Percentiles rank a stretch among this genome's conserved stretches.
Conservation (phyloP, 2,329 filamentous ascomycete genomes). For the Alternaria consortialis region DNA sequence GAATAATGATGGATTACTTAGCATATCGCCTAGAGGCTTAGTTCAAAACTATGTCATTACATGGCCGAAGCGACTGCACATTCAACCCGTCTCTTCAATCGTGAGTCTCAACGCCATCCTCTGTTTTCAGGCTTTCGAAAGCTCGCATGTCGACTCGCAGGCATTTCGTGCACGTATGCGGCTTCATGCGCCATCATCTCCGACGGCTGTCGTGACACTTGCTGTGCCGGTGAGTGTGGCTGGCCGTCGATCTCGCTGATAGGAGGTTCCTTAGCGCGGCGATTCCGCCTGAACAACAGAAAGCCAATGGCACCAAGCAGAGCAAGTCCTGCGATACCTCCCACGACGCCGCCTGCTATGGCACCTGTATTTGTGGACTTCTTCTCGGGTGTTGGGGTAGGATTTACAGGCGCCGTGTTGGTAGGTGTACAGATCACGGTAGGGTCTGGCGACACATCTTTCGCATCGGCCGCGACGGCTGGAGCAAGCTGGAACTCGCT, state of each 20-base stretch:
- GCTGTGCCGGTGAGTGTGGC: neutral
- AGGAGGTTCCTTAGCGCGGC: neutral
- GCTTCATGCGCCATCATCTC: neutral
- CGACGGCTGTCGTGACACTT: neutral
- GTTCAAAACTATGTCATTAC: neutral
- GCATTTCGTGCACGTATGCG: neutral
- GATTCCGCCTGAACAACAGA: neutral
- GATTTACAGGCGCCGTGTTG: neutral
- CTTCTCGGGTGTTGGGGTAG: neutral
- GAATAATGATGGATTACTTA: neutral
- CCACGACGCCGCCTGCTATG: slow-evolving; percentile 11
- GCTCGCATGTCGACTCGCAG: neutral
- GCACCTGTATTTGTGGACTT: slow-evolving; percentile 1
- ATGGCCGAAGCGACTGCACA: neutral
- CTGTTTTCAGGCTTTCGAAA: slow-evolving; percentile 1
- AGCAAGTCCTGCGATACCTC: slow-evolving; percentile 9
- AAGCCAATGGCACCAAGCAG: neutral
- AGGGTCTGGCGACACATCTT: slow-evolving; percentile 9
- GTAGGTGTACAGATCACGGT: slow-evolving; percentile 7
- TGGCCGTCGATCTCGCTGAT: slow-evolving; percentile 1
- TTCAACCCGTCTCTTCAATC: neutral
- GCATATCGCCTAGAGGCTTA: neutral
- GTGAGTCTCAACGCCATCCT: neutral
- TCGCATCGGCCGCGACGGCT: slow-evolving; percentile 3
- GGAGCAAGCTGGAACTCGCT: slow-evolving; percentile 17